Base-by-base conservation (phyloP, 345 rosid genomes). In the Pistacia integerrima region DNA sequence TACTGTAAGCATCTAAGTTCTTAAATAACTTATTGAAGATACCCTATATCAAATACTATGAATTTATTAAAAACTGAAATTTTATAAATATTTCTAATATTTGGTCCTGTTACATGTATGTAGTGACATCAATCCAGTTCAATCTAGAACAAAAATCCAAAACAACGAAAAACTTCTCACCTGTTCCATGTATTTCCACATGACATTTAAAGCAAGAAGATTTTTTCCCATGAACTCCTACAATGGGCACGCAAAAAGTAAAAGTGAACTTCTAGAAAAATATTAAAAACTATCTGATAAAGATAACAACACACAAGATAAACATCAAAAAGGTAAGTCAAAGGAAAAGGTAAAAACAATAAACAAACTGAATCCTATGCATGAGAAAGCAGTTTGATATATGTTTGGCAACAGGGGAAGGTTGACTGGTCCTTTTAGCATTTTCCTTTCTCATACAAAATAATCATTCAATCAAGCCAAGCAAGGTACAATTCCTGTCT, bases 171-270 rank as follows among this genome's bases (percentile, higher is more conserved):
- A 59, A 25, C 56, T 69, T 54, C 79, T 64, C 86, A 92, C 98
- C 93, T 95, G 99, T 74, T 95, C 98, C 87, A 85, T 88, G 86
- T 91, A 94, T 87, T 90, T 94, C 98, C 98, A 94, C 98, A 94
- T 94, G 84, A 94, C 98, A 81, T 94, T 94, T 86, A 94, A 59
- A 14, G 98, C 98, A 57, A 94, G 95, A 74, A 94, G 94, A 87
- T 91, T 94, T 84, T 88, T 80, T 69, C 98, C 98, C 98, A 95
- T 86, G 92, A 95, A 95, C 82, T 95, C 99, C 99, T 95, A 74
- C 85, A 88, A 62, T 67, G 77, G 68, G 56, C 69, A 74, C 52
- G 72, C 51, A 52, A 57, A 75, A 8, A 65, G 30, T 38, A 16
- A 65, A 55, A 38, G 10, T 65, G 25, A 71, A 72, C 61, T 30